Evolutionary conservation across 1,284 basidiomycete species (phyloP).

Genomic region (Cryptococcus floricola): DNA sequence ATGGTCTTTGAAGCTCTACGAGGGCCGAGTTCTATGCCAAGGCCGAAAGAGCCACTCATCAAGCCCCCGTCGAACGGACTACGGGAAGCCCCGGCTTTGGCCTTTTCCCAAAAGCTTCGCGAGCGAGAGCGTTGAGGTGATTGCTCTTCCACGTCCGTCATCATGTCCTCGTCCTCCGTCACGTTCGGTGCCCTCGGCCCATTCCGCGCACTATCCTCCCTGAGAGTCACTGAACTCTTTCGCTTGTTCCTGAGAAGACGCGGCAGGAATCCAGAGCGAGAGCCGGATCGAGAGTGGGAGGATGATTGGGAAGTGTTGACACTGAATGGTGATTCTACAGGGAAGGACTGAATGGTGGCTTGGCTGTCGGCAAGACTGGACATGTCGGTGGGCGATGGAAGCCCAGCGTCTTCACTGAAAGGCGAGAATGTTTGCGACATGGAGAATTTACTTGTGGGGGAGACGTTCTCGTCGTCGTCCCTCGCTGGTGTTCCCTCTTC

Average conservation of each 20-base stretch:
- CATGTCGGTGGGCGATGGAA: conserved; percentile 11
- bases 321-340: not conserved
- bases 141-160: conserved; percentile 15
- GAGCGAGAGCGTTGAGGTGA: conserved; percentile 1
- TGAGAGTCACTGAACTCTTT: conserved; percentile 4
- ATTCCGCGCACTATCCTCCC: not conserved
- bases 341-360: not conserved
- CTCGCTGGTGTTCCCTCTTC: conserved; percentile 13
- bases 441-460: not conserved
- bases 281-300: not conserved
- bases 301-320: conserved; percentile 2
- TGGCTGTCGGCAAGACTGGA: not conserved
- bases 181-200: not conserved
- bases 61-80: conserved; percentile 11
- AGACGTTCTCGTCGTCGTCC: not conserved
- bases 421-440: not conserved
- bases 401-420: not conserved
- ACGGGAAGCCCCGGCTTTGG: conserved; percentile 1
- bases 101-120: conserved; percentile 2
- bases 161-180: conserved; percentile 9
- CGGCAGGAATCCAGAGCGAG: conserved; percentile 11
- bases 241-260: conserved; percentile 11
- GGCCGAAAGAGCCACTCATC: conserved; percentile 4
- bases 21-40: conserved; percentile 13
- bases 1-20: not conserved